A percentile compares a stretch with the other conserved stretches of the same genome.
Evolutionary conservation across 1,284 basidiomycete species (phyloP).

Genomic region (Cronartium quercuum): DNA sequence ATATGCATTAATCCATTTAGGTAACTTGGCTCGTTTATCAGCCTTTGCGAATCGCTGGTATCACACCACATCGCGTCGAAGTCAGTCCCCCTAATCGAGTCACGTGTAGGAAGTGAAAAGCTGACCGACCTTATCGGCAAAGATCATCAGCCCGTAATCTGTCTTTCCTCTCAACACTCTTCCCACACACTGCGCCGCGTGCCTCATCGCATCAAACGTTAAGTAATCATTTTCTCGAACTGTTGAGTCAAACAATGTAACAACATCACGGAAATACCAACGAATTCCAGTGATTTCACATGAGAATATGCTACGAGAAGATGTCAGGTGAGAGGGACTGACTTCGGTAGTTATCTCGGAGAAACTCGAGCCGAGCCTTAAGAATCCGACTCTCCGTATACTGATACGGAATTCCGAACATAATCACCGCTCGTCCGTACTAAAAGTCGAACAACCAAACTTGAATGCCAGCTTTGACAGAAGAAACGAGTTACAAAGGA

Average conservation of each 20-base stretch:
- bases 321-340: background rate
- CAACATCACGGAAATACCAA: background rate
- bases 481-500: background rate
- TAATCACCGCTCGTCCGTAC: constrained; percentile 97
- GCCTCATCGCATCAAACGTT: constrained; percentile 98
- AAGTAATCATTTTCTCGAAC: constrained; percentile 95
- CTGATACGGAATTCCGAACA: constrained; percentile 77
- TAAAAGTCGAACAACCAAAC: constrained; percentile 52
- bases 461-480: background rate
- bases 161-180: constrained; percentile 89
- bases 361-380: constrained; percentile 92
- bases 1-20: constrained; percentile 98
- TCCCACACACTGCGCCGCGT: constrained; percentile 97
- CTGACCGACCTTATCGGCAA: constrained; percentile 81
- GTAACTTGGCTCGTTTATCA: constrained; percentile 94
- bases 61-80: background rate
- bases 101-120: background rate
- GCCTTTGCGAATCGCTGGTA: constrained; percentile 84
- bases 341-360: constrained; percentile 92
- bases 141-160: constrained; percentile 99
- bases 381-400: constrained; percentile 98
- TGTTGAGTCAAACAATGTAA: background rate
- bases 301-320: too few relatives aligned
- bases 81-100: background rate
- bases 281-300: too few relatives aligned